Evolutionary conservation across 768 basidiomycete species (phyloP).

Genomic region (Mycena crocata): DNA sequence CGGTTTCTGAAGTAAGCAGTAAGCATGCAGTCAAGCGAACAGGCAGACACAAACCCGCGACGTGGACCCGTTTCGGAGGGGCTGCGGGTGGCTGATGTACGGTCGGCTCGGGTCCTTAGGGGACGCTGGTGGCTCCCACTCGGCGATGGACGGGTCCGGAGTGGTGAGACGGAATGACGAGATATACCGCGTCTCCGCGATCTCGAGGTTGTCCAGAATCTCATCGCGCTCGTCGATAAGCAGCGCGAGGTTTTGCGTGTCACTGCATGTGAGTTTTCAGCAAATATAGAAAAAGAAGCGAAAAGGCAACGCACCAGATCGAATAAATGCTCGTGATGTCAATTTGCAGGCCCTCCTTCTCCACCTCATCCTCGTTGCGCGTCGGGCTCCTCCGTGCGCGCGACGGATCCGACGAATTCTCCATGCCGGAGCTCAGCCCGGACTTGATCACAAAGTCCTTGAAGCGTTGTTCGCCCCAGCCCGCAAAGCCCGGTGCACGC

Average conservation of each 20-base stretch:
- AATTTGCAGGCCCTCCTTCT: constrained; percentile 63
- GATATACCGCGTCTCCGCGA: constrained; percentile 84
- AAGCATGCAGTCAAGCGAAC: not conserved
- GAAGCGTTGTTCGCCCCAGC: constrained; percentile 79
- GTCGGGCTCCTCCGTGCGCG: constrained; percentile 42
- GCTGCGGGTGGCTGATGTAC: constrained; percentile 77
- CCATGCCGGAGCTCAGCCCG: constrained; percentile 73
- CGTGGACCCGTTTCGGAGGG: constrained; percentile 56
- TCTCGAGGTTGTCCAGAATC: constrained; percentile 83
- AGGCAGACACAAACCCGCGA: constrained; percentile 40
- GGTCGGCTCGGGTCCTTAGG: constrained; percentile 58
- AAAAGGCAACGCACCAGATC: constrained; percentile 65
- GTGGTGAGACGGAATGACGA: constrained; percentile 79
- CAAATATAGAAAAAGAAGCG: not conserved
- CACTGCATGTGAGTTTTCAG: constrained; percentile 52
- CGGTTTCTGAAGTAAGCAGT: constrained; percentile 40
- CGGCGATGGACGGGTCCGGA: constrained; percentile 77
- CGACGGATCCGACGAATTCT: constrained; percentile 41
- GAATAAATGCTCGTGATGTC: constrained; percentile 82
- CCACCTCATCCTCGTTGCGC: constrained; percentile 57
- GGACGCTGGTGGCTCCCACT: constrained; percentile 58
- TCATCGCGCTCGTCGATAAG: constrained; percentile 82
- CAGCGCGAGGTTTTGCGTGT: constrained; percentile 72
- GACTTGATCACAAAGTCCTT: constrained; percentile 76
- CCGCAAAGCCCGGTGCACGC: constrained; percentile 73